Base-by-base conservation (phyloP, 768 basidiomycete genomes). In the Phylloporus sp. region DNA sequence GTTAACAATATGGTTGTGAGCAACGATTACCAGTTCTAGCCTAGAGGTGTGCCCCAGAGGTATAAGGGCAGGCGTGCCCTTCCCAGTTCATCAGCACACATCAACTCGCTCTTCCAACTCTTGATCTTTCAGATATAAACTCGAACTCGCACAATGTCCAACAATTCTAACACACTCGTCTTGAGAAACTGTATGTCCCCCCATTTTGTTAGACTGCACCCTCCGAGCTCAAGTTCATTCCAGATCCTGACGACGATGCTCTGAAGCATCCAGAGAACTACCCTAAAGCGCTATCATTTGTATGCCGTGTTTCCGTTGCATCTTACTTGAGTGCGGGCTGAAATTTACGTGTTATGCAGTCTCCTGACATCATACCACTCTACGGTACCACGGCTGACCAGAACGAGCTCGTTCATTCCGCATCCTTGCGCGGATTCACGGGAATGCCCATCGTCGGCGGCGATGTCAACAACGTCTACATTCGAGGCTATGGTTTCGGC, bases 401-500 rank as follows among this genome's bases (percentile, higher is more conserved):
- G 6, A 20, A 14, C 15, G 21, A 36, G 9, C 48, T 44, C 31
- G 20, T 33, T n/a, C 20, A 38, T 23, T 5, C 17, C 6, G n/a
- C 42, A 4, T 17, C 40, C 18, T 48, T 39, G 46, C 41, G 47
- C 13, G 47, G 41, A 11, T 48, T 42, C 23, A 27, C 31, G 3
- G 47, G 41, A 8, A 48, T 48, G 47, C 47, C 47, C 14, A 38
- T 48, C 20, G 41, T 48, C 8, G 41, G 47, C 11, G 47, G 47
- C 2, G 47, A 48, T 14, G 36, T 35, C 26, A 40, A 45, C 38
- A 22, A 45, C 10, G 43, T 49, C 32, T 49, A 45, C 33, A 29
- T 49, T 26, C 48, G 48, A 2, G 48, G 38, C 24, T 8, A 43
- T 26, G 47, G 41, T 18, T 43, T 35, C 3, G 35, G 47, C 17